Evolutionary conservation across 345 rosid genomes (phyloP), one percentile per base, ranked within the genome.

Genomic region (Eucalyptus curtisii): DNA sequence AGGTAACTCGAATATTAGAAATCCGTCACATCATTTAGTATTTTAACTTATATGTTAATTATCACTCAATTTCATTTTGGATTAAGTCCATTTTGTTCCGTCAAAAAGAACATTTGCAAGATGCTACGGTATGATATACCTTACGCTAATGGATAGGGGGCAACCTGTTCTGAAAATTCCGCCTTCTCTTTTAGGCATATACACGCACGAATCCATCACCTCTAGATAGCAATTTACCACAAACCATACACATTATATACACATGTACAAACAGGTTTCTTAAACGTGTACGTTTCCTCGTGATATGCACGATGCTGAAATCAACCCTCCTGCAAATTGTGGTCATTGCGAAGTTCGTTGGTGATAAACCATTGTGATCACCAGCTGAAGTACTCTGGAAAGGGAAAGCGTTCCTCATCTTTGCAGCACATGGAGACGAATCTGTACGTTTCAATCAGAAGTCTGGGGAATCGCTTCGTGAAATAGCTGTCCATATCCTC

Each of bases 401-500:
- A 98, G 89, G 92, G 90, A 79, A 92, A 96, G 40, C 76, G 6
- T n/a, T n/a, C 40, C 90, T 97, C 99, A 89, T 96, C 96, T 89
- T 86, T 87, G 52, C 98, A 97, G 64, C 92, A 91, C 13, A 79
- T 86, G 82, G 87, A 89, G 45, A 94, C 91, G 90, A 98, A 96
- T 88, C 89, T 93, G 89, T 95, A 95, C n/a, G 94, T 98, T 95
- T 97, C 98, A 61, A 96, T 96, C 89, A 97, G 89, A 86, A 98
- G 93, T 91, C 90, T 95, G 8, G 98, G 99, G 88, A 97, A 98
- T 90, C 99, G 94, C 86, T 90, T 85, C 4, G 95, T 87, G 85
- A 96, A 97, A 93, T 98, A 98, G 40, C 88, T 89, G 66, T 98
- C 95, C 45, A 91, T 95, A 15, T 99, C 99, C 91, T 96, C 98